phyloP scores from a whole-genome alignment of 2,329 filamentous ascomycete species.

The Aspergillaceae sp. region DNA sequence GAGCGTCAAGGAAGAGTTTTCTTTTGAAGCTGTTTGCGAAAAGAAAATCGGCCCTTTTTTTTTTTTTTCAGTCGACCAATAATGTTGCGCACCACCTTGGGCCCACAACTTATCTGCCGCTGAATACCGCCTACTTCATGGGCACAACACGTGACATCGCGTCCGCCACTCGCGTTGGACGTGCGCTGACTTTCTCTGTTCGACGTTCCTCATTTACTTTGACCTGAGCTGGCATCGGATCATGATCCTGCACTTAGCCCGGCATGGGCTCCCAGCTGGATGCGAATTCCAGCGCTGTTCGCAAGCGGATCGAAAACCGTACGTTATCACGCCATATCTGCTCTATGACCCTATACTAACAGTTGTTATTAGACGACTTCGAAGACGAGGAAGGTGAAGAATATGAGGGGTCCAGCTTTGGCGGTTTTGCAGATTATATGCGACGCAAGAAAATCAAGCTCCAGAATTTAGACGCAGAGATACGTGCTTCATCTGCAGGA shows the following conservation, averaged over 20 bases:
- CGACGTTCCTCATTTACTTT: neutral
- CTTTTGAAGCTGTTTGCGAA: constrained; percentile 4
- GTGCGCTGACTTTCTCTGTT: neutral
- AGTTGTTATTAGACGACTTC: constrained; percentile 52
- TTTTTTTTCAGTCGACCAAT: neutral
- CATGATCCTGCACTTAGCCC: constrained; percentile 16
- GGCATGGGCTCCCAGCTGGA: constrained; percentile 56
- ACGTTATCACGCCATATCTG: constrained; percentile 9
- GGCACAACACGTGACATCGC: neutral
- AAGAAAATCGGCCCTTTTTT: constrained; percentile 2
- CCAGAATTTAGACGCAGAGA: constrained; percentile 81
- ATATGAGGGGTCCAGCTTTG: constrained; percentile 78
- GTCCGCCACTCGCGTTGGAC: neutral
- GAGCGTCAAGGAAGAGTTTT: neutral
- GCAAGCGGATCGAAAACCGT: constrained; percentile 56
- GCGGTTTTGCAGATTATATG: constrained; percentile 86
- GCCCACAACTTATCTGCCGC: neutral
- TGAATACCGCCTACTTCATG: neutral
- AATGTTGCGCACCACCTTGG: neutral
- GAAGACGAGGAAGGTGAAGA: constrained; percentile 79
- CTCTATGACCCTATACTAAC: constrained; percentile 1
- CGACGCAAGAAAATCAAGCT: constrained; percentile 94
- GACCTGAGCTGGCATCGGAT: constrained; percentile 2
- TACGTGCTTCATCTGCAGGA: constrained; percentile 59
- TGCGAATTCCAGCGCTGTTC: constrained; percentile 49